These are phyloP conservation scores for Penicillium angulare DNA, from an alignment of 495 filamentous ascomycete species.

Conservation along the genomic window DNA sequence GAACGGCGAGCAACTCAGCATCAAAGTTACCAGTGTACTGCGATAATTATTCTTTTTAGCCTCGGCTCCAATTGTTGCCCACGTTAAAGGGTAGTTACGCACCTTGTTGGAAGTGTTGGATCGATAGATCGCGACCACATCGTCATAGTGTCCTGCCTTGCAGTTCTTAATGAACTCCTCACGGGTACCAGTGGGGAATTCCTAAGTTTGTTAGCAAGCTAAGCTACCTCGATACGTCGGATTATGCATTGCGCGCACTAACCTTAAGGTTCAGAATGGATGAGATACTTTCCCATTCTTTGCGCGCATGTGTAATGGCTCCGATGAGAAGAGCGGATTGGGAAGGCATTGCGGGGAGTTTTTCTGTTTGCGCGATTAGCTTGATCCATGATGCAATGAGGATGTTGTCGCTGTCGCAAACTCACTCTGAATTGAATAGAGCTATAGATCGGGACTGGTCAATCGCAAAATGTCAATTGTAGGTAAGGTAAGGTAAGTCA, in stretches of 20 bases:
- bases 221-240: not conserved
- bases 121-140: constrained; percentile 57
- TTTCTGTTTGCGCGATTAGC: constrained; percentile 12
- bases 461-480: too few relatives aligned
- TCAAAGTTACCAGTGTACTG: constrained; percentile 62
- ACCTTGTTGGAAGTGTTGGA: constrained; percentile 60
- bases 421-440: not conserved
- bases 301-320: constrained; percentile 50
- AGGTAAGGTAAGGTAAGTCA: too few relatives aligned
- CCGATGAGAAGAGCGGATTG: constrained; percentile 57
- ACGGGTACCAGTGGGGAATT: constrained; percentile 52
- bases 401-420: not conserved
- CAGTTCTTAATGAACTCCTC: constrained; percentile 53
- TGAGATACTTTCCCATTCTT: constrained; percentile 56
- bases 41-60: not conserved
- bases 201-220: constrained; percentile 31
- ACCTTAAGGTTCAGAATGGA: constrained; percentile 56
- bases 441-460: not conserved
- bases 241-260: not conserved
- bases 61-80: not conserved
- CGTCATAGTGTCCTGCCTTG: constrained; percentile 53
- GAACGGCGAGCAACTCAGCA: constrained; percentile 52
- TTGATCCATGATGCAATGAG: constrained; percentile 4
- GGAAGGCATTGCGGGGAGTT: constrained; percentile 26
- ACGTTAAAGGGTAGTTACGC: constrained; percentile 4